Conservation (phyloP, 805 yeast genomes). For the Nakazawaea wickerhamii region DNA sequence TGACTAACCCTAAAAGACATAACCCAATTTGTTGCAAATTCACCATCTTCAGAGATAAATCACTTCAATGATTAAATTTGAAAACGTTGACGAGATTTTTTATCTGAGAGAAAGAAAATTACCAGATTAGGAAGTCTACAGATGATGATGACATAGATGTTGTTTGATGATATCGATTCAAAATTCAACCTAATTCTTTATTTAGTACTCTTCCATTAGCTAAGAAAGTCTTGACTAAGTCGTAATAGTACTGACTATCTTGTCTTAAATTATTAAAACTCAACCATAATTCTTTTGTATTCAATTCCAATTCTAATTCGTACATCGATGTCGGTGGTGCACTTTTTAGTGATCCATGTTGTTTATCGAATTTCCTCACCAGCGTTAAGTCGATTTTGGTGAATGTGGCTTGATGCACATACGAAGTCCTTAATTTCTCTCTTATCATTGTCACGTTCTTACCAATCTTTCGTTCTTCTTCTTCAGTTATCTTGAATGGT, state of each 20-base stretch:
- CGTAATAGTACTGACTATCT: constrained; percentile 38
- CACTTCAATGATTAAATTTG: too few relatives aligned
- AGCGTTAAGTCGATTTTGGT: constrained; percentile 70
- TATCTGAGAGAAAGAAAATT: too few relatives aligned
- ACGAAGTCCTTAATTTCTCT: constrained; percentile 68
- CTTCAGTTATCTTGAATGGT: constrained; percentile 52
- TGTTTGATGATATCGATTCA: background rate
- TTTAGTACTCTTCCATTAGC: constrained; percentile 33
- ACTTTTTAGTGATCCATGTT: constrained; percentile 16
- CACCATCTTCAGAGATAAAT: too few relatives aligned
- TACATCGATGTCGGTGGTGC: constrained; percentile 17
- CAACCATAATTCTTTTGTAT: constrained; percentile 25
- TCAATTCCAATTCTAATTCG: constrained; percentile 31
- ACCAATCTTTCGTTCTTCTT: constrained; percentile 49
- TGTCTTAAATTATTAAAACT: constrained; percentile 25
- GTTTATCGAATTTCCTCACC: constrained; percentile 31
- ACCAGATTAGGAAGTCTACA: too few relatives aligned
- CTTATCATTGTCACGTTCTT: constrained; percentile 48
- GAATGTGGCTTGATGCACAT: constrained; percentile 66
- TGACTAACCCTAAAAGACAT: background rate
- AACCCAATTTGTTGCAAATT: too few relatives aligned
- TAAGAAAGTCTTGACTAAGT: constrained; percentile 39
- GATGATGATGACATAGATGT: too few relatives aligned
- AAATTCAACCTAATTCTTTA: constrained; percentile 3
- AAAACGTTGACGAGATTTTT: too few relatives aligned